Evolutionary conservation across 306 rosid species (phyloP).

Genomic region (Vigna unguiculata): DNA sequence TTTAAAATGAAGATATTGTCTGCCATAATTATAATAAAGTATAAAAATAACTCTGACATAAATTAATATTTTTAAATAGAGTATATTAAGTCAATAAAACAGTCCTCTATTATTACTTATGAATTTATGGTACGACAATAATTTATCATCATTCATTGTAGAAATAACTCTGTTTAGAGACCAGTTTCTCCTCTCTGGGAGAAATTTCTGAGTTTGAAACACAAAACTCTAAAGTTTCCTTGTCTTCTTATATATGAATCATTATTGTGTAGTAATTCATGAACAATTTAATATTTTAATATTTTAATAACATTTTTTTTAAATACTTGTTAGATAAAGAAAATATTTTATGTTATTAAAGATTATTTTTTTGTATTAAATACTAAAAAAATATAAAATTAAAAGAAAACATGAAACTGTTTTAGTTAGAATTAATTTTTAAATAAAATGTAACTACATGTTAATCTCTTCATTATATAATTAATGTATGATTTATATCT

Average conservation of each 20-base stretch:
- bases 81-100: background rate
- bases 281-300: background rate
- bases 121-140: background rate
- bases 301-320: background rate
- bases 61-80: background rate
- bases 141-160: background rate
- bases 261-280: background rate
- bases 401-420: background rate
- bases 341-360: background rate
- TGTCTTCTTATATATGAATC: background rate
- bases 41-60: background rate
- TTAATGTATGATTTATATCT: background rate
- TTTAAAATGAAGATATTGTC: no score
- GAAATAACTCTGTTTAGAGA: background rate
- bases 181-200: background rate
- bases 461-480: background rate
- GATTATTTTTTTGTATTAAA: background rate
- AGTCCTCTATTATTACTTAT: background rate
- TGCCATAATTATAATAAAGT: background rate
- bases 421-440: background rate
- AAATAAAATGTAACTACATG: background rate
- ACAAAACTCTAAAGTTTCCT: background rate
- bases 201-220: background rate
- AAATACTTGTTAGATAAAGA: background rate
- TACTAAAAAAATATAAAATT: background rate